Evolutionary conservation across 192 early-diverging fungal genomes (phyloP).

Genomic region (Entomortierella lignicola): DNA sequence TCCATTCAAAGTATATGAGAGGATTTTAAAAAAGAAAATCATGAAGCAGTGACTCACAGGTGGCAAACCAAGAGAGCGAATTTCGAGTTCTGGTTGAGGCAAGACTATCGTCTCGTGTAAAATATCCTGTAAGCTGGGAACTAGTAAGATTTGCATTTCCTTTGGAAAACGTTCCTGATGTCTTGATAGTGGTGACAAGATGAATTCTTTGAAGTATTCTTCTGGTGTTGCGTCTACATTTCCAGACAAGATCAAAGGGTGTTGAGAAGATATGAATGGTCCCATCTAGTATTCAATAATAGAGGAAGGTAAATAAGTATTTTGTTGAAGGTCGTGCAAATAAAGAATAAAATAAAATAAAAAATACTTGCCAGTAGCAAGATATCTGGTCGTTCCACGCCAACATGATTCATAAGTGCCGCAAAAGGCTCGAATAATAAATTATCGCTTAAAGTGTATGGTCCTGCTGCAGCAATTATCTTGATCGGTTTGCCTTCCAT

Average conservation of each 20-base stretch:
- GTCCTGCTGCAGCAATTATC: constrained; percentile 84
- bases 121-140: constrained; percentile 84
- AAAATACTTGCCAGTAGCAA: constrained; percentile 71
- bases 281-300: constrained; percentile 64
- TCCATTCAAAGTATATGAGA: background rate
- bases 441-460: constrained; percentile 85
- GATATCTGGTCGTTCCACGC: constrained; percentile 77
- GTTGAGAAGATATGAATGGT: constrained; percentile 73
- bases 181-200: constrained; percentile 67
- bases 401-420: constrained; percentile 74
- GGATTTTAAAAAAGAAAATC: background rate
- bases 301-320: background rate
- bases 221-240: constrained; percentile 65
- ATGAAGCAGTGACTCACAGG: constrained; percentile 9
- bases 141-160: constrained; percentile 67
- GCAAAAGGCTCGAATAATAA: constrained; percentile 85
- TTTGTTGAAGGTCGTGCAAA: background rate
- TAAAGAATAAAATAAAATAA: background rate
- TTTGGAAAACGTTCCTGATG: constrained; percentile 60
- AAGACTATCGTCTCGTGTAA: constrained; percentile 78
- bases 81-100: constrained; percentile 79
- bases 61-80: constrained; percentile 60
- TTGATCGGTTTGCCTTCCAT: constrained; percentile 52
- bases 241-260: constrained; percentile 68
- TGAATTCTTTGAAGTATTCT: constrained; percentile 70